phyloP scores from a whole-genome alignment of 2,329 filamentous ascomycete genomes.

The Colletotrichum musicola region DNA sequence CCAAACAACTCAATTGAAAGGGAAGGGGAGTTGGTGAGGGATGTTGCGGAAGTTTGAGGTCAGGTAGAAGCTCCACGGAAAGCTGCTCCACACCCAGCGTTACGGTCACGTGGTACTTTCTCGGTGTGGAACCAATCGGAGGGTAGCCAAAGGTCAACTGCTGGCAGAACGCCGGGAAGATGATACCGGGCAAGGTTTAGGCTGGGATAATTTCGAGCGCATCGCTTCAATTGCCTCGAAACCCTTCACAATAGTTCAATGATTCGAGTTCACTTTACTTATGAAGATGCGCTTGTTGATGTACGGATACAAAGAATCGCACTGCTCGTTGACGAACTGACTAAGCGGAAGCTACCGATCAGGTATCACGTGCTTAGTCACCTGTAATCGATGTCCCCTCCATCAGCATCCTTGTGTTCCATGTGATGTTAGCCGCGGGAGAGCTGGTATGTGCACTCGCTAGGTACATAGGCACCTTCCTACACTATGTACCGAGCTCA shows the following conservation, averaged over 20 bases:
- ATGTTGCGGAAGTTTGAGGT: slow-evolving; percentile 41
- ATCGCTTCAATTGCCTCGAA: background rate
- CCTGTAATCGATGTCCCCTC: background rate
- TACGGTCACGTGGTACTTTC: slow-evolving; percentile 12
- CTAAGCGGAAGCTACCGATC: background rate
- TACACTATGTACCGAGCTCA: no score
- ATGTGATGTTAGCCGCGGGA: slow-evolving; percentile 21
- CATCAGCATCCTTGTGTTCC: slow-evolving; percentile 29
- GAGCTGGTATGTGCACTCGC: no score
- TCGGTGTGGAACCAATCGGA: slow-evolving; percentile 34
- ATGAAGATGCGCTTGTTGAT: background rate
- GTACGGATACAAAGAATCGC: background rate
- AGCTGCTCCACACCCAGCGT: slow-evolving; percentile 12
- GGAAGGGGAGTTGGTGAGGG: slow-evolving; percentile 32
- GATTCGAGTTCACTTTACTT: no score
- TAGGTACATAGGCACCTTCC: no score
- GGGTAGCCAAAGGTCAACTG: slow-evolving; percentile 37
- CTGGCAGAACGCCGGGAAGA: background rate
- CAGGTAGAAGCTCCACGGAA: slow-evolving; percentile 38
- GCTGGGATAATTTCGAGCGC: background rate
- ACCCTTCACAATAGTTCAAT: background rate
- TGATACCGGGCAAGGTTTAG: background rate
- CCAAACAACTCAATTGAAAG: slow-evolving; percentile 38
- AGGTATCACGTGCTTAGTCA: background rate
- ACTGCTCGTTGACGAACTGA: background rate